phyloP scores from a whole-genome alignment of 164 flowering plant species.

The Vitis rupestris region DNA sequence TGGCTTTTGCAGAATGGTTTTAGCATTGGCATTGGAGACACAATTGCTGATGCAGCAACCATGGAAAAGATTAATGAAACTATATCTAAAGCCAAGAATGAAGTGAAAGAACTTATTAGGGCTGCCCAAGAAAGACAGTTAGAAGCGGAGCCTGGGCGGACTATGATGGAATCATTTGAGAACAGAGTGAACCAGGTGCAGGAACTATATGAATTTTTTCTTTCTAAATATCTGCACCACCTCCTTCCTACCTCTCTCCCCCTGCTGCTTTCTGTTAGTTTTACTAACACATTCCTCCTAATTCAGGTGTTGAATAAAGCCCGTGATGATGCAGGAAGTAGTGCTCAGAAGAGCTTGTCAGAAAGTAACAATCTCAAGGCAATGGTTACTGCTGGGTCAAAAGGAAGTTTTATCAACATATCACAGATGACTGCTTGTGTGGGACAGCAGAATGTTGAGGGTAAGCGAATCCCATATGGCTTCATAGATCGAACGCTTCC shows the following conservation, averaged over 20 bases:
- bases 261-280: not conserved
- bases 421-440: conserved; percentile 99
- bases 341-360: conserved; percentile 95
- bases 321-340: conserved; percentile 99
- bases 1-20: conserved; percentile 96
- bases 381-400: conserved; percentile 99
- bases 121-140: conserved; percentile 64
- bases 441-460: conserved; percentile 99
- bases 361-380: conserved; percentile 99
- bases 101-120: conserved; percentile 84
- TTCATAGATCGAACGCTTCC: conserved; percentile 88
- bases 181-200: conserved; percentile 94
- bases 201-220: not conserved
- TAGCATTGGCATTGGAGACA: conserved; percentile 98
- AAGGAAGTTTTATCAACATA: conserved; percentile 98
- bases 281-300: not conserved
- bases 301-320: conserved; percentile 89
- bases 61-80: conserved; percentile 95
- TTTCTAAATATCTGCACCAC: too few species aligned
- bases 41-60: conserved; percentile 94
- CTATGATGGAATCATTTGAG: conserved; percentile 98
- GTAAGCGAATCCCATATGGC: conserved; percentile 95
- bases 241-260: too few species aligned
- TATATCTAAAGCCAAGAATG: conserved; percentile 78
- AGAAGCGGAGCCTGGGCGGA: conserved; percentile 97